Evolutionary conservation across 495 filamentous ascomycete genomes (phyloP).

Genomic region (Neurospora sp.): DNA sequence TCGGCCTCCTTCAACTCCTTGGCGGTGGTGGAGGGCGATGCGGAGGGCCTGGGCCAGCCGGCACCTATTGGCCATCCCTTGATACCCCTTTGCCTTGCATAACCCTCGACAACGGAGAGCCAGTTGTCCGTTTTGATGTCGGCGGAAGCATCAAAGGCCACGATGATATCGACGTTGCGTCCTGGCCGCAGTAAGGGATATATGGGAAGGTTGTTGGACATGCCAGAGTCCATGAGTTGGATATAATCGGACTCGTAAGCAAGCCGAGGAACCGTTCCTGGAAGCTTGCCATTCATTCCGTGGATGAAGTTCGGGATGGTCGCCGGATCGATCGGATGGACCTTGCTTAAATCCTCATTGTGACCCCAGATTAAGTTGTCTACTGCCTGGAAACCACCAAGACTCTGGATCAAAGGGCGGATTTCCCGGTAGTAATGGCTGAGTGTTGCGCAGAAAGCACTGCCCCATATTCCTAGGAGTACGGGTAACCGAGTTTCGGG

Average conservation of each 20-base stretch:
- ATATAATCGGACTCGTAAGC: constrained; percentile 60
- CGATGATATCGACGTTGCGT: constrained; percentile 79
- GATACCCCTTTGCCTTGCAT: constrained; percentile 75
- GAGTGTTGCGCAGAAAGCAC: constrained; percentile 89
- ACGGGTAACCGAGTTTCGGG: constrained; percentile 75
- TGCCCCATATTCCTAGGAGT: constrained; percentile 87
- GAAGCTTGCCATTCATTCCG: constrained; percentile 66
- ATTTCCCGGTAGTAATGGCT: constrained; percentile 95
- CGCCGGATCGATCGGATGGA: constrained; percentile 88
- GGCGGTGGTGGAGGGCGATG: constrained; percentile 44
- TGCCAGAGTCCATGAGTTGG: constrained; percentile 92
- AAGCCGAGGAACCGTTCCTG: constrained; percentile 60
- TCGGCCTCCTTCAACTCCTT: constrained; percentile 59
- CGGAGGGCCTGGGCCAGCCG: constrained; percentile 67
- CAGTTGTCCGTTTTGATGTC: constrained; percentile 51
- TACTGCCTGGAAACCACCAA: constrained; percentile 65
- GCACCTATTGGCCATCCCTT: constrained; percentile 88
- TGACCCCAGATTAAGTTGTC: constrained; percentile 78
- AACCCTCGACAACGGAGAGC: constrained; percentile 86
- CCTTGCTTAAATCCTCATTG: constrained; percentile 70
- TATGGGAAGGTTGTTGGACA: constrained; percentile 94
- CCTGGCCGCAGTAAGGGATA: constrained; percentile 87
- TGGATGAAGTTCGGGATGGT: constrained; percentile 77
- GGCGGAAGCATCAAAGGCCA: constrained; percentile 37
- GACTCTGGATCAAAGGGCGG: constrained; percentile 60